phyloP scores from a whole-genome alignment of 768 basidiomycete genomes.

The Kwoniella mangroviensis region DNA sequence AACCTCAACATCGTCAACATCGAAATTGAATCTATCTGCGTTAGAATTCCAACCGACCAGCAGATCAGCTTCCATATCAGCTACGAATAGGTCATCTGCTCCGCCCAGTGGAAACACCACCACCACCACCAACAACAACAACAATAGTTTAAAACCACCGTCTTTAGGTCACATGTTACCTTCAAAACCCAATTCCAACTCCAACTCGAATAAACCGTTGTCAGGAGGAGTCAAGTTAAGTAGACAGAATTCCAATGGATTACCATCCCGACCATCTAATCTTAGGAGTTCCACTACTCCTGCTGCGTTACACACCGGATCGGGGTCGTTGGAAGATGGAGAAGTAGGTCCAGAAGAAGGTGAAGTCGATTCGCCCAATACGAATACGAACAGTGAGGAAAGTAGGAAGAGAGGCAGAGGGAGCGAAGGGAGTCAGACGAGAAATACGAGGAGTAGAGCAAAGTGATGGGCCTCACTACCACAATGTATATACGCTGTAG shows the following conservation, averaged over 20 bases:
- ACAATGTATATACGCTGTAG: no score
- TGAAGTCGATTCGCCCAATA: constrained; percentile 19
- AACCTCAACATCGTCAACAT: not conserved
- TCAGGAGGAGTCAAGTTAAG: no score
- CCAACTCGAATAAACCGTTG: not conserved
- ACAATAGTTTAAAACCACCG: constrained; percentile 13
- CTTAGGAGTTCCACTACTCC: constrained; percentile 33
- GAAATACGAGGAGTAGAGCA: constrained; percentile 22
- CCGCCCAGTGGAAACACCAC: constrained; percentile 3
- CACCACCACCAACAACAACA: constrained; percentile 8
- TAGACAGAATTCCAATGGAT: not conserved
- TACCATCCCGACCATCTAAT: constrained; percentile 23
- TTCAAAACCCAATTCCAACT: constrained; percentile 8
- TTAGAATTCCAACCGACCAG: constrained; percentile 43
- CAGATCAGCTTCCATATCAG: not conserved
- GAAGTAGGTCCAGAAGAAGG: constrained; percentile 35
- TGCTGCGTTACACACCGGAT: not conserved
- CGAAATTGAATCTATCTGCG: constrained; percentile 35
- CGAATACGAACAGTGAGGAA: not conserved
- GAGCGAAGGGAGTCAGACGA: constrained; percentile 1
- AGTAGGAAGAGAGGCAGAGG: constrained; percentile 12
- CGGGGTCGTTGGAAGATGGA: constrained; percentile 29
- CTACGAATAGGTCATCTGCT: constrained; percentile 9
- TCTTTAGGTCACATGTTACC: constrained; percentile 18
- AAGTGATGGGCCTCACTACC: constrained; percentile 2